A percentile compares a stretch with the other conserved stretches of the same genome.
Evolutionary conservation across 495 filamentous ascomycete genomes (phyloP).

Genomic region (Daldinia vernicosa): DNA sequence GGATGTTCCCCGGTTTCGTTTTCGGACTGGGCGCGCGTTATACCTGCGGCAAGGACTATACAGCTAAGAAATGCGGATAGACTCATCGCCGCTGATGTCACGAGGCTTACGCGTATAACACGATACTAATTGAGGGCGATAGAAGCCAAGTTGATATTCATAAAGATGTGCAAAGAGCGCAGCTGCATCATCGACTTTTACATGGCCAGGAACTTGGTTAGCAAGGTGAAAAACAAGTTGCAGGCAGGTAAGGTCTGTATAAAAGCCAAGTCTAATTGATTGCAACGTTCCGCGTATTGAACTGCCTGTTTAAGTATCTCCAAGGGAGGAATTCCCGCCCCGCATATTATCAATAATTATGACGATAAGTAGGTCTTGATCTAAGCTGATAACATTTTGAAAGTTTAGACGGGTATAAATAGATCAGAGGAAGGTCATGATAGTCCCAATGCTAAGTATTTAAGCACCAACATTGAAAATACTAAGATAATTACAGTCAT

Average conservation of each 20-base stretch:
- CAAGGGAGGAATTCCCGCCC: constrained; percentile 16
- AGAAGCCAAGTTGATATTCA: not conserved
- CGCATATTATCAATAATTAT: constrained; percentile 20
- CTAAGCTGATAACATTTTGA: not conserved
- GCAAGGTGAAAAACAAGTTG: not conserved
- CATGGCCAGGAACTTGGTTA: not conserved
- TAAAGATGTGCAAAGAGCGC: not conserved
- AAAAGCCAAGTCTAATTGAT: constrained; percentile 26
- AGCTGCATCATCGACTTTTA: not conserved
- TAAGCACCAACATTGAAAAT: too few relatives aligned
- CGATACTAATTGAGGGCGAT: not conserved
- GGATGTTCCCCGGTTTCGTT: constrained; percentile 52
- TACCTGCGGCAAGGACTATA: constrained; percentile 1
- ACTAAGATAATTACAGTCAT: too few relatives aligned
- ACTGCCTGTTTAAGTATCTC: constrained; percentile 33
- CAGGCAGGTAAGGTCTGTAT: not conserved
- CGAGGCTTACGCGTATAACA: not conserved
- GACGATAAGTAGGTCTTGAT: constrained; percentile 27
- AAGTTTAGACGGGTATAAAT: not conserved
- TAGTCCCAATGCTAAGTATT: too few relatives aligned
- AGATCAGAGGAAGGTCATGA: too few relatives aligned
- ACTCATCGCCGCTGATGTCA: constrained; percentile 13
- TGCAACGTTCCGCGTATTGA: constrained; percentile 33
- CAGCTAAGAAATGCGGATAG: not conserved
- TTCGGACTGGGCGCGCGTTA: constrained; percentile 30